These are phyloP conservation scores for Schizosaccharomyces japonicus DNA, from an alignment of 805 yeast genomes.

Conservation along the genomic window DNA sequence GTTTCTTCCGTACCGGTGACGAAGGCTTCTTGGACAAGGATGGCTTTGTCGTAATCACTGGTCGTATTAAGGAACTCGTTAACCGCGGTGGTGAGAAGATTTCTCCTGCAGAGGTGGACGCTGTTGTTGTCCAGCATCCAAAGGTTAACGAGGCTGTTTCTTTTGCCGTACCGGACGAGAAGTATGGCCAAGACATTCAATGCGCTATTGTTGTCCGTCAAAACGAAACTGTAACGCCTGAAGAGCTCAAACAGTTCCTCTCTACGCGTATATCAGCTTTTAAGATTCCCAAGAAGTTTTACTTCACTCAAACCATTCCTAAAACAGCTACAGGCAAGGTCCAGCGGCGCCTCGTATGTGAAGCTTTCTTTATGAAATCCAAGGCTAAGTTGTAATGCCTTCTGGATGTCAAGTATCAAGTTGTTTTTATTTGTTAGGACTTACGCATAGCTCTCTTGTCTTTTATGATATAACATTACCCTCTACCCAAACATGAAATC, in stretches of 20 bases:
- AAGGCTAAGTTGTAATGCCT: constrained; percentile 17
- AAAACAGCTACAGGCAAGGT: constrained; percentile 62
- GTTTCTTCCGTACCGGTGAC: constrained; percentile 59
- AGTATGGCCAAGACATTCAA: constrained; percentile 48
- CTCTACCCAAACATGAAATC: too few species aligned
- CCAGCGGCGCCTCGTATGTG: constrained; percentile 41
- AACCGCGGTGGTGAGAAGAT: constrained; percentile 63
- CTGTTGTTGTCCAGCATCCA: constrained; percentile 33
- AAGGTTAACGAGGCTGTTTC: constrained; percentile 47
- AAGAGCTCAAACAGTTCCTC: constrained; percentile 27
- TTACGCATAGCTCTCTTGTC: neutral
- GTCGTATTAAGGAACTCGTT: constrained; percentile 49
- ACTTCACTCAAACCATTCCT: constrained; percentile 37
- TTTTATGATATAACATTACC: too few species aligned
- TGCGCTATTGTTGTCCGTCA: constrained; percentile 39
- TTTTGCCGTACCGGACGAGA: constrained; percentile 40
- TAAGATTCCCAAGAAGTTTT: constrained; percentile 36
- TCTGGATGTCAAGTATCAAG: neutral
- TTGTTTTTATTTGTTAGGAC: neutral
- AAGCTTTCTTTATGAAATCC: constrained; percentile 20
- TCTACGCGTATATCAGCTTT: constrained; percentile 26
- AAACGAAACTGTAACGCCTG: constrained; percentile 16
- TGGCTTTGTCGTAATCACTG: constrained; percentile 37
- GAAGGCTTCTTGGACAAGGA: constrained; percentile 40
- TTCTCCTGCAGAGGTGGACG: constrained; percentile 47